Percentiles rank a stretch among this genome's conserved stretches.
These are phyloP conservation scores for Biancaea sappan DNA, from an alignment of 306 rosid genomes.

Conservation along the genomic window DNA sequence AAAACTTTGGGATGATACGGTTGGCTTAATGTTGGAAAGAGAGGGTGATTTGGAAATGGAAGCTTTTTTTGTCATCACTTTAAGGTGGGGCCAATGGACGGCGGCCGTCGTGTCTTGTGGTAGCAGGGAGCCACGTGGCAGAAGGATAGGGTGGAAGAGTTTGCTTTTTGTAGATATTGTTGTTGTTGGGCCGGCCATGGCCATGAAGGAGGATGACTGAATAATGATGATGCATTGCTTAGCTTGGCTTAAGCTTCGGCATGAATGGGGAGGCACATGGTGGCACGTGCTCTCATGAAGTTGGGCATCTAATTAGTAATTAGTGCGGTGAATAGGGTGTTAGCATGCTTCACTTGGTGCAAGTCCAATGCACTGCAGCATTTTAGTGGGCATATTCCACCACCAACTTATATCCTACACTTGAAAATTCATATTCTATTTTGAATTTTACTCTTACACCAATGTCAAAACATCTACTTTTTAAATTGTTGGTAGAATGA, in stretches of 20 bases:
- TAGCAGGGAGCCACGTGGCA: conserved; percentile 60
- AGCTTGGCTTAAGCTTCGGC: not conserved
- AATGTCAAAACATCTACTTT: too few species aligned
- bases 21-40: conserved; percentile 38
- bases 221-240: conserved; percentile 17
- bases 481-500: too few species aligned
- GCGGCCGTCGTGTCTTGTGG: conserved; percentile 53
- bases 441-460: too few species aligned
- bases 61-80: conserved; percentile 25
- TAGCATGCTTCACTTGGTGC: not conserved
- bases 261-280: conserved; percentile 39
- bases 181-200: conserved; percentile 67
- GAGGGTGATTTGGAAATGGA: conserved; percentile 21
- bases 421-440: too few species aligned
- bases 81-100: conserved; percentile 54
- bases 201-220: too few species aligned
- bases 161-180: conserved; percentile 24
- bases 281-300: conserved; percentile 33
- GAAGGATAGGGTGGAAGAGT: conserved; percentile 14
- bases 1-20: conserved; percentile 24
- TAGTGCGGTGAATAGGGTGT: conserved; percentile 25
- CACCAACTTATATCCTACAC: too few species aligned
- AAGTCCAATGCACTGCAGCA: not conserved
- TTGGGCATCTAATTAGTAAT: too few species aligned
- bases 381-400: not conserved